Base-by-base conservation (phyloP, 495 filamentous ascomycete genomes). In the Podospora sp. region DNA sequence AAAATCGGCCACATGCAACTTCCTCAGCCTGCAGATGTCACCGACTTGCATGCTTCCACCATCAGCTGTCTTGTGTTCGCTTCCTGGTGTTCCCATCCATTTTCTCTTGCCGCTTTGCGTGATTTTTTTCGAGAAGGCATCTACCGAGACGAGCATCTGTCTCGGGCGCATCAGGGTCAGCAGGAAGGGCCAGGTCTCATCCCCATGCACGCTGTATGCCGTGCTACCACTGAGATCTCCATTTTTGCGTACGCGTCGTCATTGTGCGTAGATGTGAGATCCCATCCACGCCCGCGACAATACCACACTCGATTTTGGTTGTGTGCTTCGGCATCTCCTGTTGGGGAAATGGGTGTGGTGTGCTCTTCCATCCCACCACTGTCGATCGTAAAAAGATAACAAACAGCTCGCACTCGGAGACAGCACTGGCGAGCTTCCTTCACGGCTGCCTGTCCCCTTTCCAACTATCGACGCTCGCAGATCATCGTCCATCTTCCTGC, bases 1-100 rank as follows among this genome's bases (percentile, higher is more conserved):
- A 67, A 65, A 51, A 66, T 58, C 71, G 73, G 75, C 70, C 49
- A 77, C 75, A 77, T 72, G 69, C 68, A n/a, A n/a, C n/a, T n/a
- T n/a, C n/a, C n/a, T n/a, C n/a, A n/a, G n/a, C n/a, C n/a, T 33
- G 29, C 35, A 14, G n/a, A 46, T 62, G 14, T 14, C n/a, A n/a
- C 60, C 25, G 9, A 9, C 24, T 22, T 55, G 52, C 24, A 55
- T 55, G 21, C 52, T 22, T 22, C 52, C 16, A 46, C 5, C 2
- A 46, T 18, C 40, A 46, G 40, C 40, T 46, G 40, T 46, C 40
- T 46, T 18, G 40, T 46, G 40, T 18, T 46, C 40, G 9, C 12
- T 46, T 11, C 9, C 40, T 18, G 40, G 40, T 46, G 16, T 46
- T 11, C 40, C 40, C 40, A 14, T 18, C 40, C 40, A n/a, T 46